Base-by-base conservation (phyloP, 169 alveolate species). In the Blepharisma undulans region DNA sequence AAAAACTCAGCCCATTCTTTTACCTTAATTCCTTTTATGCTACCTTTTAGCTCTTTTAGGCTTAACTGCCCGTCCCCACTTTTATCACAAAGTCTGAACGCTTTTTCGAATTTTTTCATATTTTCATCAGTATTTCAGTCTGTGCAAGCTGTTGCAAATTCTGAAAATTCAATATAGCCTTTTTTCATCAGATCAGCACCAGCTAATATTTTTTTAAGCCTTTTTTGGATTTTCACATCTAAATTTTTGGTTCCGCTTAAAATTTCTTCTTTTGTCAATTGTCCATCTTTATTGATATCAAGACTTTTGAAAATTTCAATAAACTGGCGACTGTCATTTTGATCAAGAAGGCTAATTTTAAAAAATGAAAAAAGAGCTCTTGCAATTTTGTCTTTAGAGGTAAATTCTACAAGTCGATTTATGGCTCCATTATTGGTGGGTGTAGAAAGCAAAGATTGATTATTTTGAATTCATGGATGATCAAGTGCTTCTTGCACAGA, bases 121-220 rank as follows among this genome's bases (percentile, higher is more conserved):
- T 32, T 84, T n/a, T 32, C 25, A 0, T 21, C 1, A 22, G 27
- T 48, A 21, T 84, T 32, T 33, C 89, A 84, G 34, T 84, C 60
- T 19, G 36, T 84, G 27, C 77, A 21, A 25, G 89, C 89, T n/a
- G 89, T 84, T 0, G n/a, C 25, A 84, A 84, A 84, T 30, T 84
- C 89, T n/a, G 89, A 34, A 84, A 32, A 84, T 21, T 36, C 77
- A 6, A 84, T 60, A 36, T 22, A 84, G 1, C 77, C 89, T 21
- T 48, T 60, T 3, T 76, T 76, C 2, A 32, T 76, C 1, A 22
- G 77, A 36, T 84, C 89, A 84, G 77, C 33, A 10, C 36, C n/a
- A 7, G 2, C 32, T n/a, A 84, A 25, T 0, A 84, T 48, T 16
- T 2, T 22, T n/a, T 36, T 30, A 21, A 84, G 25, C 7, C 36